Evolutionary conservation across 108 stramenopile genomes (phyloP), one percentile per base, ranked within the genome.

Genomic region (Mediolabrus comicus): DNA sequence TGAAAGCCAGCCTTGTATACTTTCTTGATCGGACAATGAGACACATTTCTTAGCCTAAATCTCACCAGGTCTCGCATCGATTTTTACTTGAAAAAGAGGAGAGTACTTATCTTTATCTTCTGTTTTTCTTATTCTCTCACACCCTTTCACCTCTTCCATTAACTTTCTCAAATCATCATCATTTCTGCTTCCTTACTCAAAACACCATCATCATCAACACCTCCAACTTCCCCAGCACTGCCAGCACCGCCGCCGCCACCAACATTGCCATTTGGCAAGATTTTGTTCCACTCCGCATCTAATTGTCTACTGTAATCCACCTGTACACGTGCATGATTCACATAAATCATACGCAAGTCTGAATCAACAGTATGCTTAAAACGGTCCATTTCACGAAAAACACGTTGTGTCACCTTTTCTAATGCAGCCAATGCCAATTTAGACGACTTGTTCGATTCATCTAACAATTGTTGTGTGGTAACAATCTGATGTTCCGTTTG

Each of bases 261-360:
- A 68, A 75, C n/a, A 36, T 52, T 22, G 3, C 28, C 54, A 43
- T 63, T 53, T 19, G 88, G 89, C 58, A 92, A 56, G 57, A 96
- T 63, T 30, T 84, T 86, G 9, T 56, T 59, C 91, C 88, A 96
- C 57, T 85, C 86, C 61, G 83, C 80, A 63, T 89, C 86, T 60
- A 92, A 80, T 52, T 85, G 76, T 32, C 77, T 68, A 33, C 83
- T 93, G 58, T 89, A 92, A 64, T 93, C 86, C 58, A 92, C 72
- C 80, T 97, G 90, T 28, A 92, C 77, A 46, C 77, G 81, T 10
- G 92, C 91, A 68, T 92, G 79, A 78, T 33, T 87, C 75, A 51
- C 79, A 49, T 65, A 94, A 69, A 53, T 72, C 66, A 52, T 78
- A 62, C 71, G 78, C 79, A 77, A 91, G 63, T 80, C 83, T 30